Conservation (phyloP, 148 eudicot species). For the Nyssa sinensis region DNA sequence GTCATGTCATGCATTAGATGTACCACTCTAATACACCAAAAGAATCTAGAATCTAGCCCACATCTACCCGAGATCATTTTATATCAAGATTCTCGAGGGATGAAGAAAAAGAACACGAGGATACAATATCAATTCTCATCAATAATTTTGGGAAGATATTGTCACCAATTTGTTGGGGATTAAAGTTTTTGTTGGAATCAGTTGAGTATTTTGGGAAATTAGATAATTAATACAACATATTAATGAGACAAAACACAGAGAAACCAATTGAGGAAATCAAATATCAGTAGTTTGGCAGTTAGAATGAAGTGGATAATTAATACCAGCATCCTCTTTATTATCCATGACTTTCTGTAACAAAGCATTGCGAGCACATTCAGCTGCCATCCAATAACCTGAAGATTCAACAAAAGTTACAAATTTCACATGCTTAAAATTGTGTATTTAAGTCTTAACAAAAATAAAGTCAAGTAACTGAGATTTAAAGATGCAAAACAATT, state of each 20-base stretch:
- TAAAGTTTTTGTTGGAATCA: neutral
- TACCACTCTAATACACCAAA: neutral
- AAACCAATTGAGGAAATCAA: neutral
- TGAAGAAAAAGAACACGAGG: neutral
- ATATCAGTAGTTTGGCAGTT: neutral
- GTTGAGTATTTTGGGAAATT: neutral
- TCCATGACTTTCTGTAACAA: slow-evolving; percentile 76
- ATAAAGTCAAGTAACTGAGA: neutral
- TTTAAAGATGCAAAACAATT: neutral
- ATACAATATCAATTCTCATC: neutral
- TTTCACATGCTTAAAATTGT: neutral
- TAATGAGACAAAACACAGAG: neutral
- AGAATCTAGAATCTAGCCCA: neutral
- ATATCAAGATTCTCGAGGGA: neutral
- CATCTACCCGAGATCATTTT: neutral
- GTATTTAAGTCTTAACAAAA: neutral
- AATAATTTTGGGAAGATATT: neutral
- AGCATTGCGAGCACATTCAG: slow-evolving; percentile 85
- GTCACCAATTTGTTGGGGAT: neutral
- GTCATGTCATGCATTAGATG: slow-evolving; percentile 10
- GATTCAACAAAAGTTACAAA: neutral
- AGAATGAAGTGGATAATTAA: neutral
- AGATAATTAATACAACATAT: neutral
- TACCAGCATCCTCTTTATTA: slow-evolving; percentile 88
- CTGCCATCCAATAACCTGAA: slow-evolving; percentile 93